Evolutionary conservation across 495 filamentous ascomycete species (phyloP).

Genomic region (Chlorociboria aeruginascens): DNA sequence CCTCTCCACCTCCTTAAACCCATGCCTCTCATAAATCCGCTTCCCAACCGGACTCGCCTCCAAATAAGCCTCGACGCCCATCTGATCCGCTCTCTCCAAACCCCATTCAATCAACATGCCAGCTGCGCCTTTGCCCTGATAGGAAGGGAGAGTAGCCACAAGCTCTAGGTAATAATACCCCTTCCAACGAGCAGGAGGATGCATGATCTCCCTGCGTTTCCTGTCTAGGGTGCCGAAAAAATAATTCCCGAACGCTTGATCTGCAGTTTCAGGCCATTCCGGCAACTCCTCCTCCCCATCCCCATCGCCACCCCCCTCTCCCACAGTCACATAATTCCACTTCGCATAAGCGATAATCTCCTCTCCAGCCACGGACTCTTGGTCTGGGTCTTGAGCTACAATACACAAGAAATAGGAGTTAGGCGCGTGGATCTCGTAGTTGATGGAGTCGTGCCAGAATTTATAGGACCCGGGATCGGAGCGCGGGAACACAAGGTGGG

Average conservation of each 20-base stretch:
- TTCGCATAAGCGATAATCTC: constrained; percentile 21
- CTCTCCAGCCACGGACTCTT: constrained; percentile 17
- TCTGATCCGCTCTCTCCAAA: constrained; percentile 34
- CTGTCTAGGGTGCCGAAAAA: constrained; percentile 20
- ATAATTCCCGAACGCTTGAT: constrained; percentile 19
- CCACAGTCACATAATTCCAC: constrained; percentile 17
- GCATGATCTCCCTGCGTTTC: constrained; percentile 24
- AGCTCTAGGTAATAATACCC: constrained; percentile 34
- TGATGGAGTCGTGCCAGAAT: constrained; percentile 15
- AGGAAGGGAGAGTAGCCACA: constrained; percentile 31
- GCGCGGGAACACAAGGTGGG: constrained; percentile 22
- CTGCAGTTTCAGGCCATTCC: constrained; percentile 22
- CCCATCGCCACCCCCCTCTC: background rate
- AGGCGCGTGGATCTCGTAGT: constrained; percentile 17
- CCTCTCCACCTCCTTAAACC: constrained; percentile 34
- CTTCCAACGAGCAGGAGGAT: too few relatives aligned
- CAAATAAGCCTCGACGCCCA: constrained; percentile 34
- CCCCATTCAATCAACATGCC: constrained; percentile 37
- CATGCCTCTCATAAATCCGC: constrained; percentile 40
- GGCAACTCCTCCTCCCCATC: background rate
- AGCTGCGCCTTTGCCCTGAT: constrained; percentile 39
- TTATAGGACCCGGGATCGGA: constrained; percentile 1
- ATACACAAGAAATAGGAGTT: constrained; percentile 24
- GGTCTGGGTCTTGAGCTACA: constrained; percentile 16
- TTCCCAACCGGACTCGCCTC: constrained; percentile 40